Evolutionary conservation across 192 early-diverging fungal species (phyloP).

Genomic region (Backusella liffmaniae): DNA sequence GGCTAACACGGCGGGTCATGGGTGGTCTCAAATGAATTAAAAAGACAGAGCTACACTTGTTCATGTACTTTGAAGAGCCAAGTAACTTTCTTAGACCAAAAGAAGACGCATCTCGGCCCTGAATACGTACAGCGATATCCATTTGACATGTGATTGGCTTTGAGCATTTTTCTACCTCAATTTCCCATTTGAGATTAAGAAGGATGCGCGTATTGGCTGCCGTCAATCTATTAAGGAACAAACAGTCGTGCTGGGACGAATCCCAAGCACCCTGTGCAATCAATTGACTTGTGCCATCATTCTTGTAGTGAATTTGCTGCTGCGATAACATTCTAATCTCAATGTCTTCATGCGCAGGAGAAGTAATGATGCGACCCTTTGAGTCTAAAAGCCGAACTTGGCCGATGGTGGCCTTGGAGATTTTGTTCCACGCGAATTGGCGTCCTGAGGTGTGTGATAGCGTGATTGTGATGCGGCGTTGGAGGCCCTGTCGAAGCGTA

Average conservation of each 20-base stretch:
- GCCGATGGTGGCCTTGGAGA: constrained; percentile 46
- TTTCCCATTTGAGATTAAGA: constrained; percentile 51
- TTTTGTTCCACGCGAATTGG: constrained; percentile 54
- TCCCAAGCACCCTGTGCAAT: constrained; percentile 67
- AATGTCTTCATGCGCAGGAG: constrained; percentile 48
- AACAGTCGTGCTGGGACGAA: constrained; percentile 68
- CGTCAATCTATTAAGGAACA: constrained; percentile 64
- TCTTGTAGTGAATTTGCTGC: constrained; percentile 48
- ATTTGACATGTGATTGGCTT: constrained; percentile 56
- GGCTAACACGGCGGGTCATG: constrained; percentile 47
- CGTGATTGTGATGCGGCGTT: constrained; percentile 62
- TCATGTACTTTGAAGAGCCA: constrained; percentile 37
- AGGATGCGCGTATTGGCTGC: constrained; percentile 55
- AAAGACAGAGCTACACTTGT: constrained; percentile 56
- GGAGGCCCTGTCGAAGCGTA: constrained; percentile 70
- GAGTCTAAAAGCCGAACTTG: constrained; percentile 52
- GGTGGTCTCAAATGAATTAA: constrained; percentile 59
- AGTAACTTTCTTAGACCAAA: constrained; percentile 43
- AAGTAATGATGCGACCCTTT: constrained; percentile 55
- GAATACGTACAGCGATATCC: constrained; percentile 60
- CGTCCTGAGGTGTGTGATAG: constrained; percentile 68
- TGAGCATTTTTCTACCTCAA: constrained; percentile 58
- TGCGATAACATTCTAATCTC: constrained; percentile 45
- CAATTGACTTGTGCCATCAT: constrained; percentile 64
- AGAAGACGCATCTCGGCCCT: constrained; percentile 49